Percentiles rank a stretch among this genome's conserved stretches.
phyloP scores from a whole-genome alignment of 2,329 filamentous ascomycete genomes.

The Furcasterigmium sp. region DNA sequence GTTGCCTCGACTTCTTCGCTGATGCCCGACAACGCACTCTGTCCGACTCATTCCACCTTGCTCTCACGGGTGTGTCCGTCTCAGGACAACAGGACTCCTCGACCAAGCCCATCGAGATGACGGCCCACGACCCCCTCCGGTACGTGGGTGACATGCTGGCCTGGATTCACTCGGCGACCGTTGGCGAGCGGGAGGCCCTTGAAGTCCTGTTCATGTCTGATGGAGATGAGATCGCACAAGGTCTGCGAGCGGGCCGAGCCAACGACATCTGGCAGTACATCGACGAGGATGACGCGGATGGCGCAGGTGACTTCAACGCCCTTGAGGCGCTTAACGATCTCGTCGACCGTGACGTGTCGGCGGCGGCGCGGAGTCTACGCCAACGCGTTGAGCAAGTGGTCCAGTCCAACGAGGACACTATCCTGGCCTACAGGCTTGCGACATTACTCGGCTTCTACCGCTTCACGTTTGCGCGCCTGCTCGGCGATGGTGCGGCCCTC shows the following conservation, averaged over 20 bases:
- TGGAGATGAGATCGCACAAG: slow-evolving; percentile 80
- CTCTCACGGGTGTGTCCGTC: slow-evolving; percentile 68
- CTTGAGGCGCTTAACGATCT: slow-evolving; percentile 77
- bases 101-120: slow-evolving; percentile 88
- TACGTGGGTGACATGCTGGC: slow-evolving; percentile 97
- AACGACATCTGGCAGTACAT: slow-evolving; percentile 78
- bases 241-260: slow-evolving; percentile 72
- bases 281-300: slow-evolving; percentile 50
- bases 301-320: slow-evolving; percentile 64
- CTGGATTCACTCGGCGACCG: slow-evolving; percentile 90
- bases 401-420: slow-evolving; percentile 85
- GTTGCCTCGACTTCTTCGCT: slow-evolving; percentile 86
- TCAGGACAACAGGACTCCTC: slow-evolving; percentile 53
- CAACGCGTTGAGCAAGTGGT: slow-evolving; percentile 89
- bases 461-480: slow-evolving; percentile 74
- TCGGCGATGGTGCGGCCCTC: slow-evolving; percentile 64
- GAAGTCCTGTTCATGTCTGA: slow-evolving; percentile 89
- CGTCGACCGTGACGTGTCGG: slow-evolving; percentile 78
- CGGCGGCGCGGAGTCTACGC: slow-evolving; percentile 76
- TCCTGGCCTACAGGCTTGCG: slow-evolving; percentile 82
- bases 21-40: slow-evolving; percentile 83
- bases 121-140: slow-evolving; percentile 83
- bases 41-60: slow-evolving; percentile 83
- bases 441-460: slow-evolving; percentile 89
- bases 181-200: slow-evolving; percentile 88